Evolutionary conservation across 2,329 filamentous ascomycete genomes (phyloP), one percentile per base, ranked within the genome.

Genomic region (Penicillium sp.): DNA sequence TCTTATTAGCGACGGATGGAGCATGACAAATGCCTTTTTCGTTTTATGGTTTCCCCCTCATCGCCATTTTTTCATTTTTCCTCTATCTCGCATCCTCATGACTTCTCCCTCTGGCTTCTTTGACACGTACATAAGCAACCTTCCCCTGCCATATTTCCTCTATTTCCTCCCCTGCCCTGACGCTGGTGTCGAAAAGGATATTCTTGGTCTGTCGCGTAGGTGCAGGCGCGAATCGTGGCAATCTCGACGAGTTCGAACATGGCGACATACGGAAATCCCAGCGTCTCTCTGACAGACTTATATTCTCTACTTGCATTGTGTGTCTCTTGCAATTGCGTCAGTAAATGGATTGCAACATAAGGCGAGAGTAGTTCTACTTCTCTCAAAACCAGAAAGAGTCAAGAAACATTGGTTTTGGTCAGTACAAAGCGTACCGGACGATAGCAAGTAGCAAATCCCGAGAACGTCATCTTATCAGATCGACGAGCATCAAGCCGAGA

Each of bases 1-100:
- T 49, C 44, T 56, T 58, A 59, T 58, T 60, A 58, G 57, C 54
- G 59, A 58, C 53, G 54, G 55, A 57, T 59, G 59, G 57, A 60
- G 59, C 59, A 61, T 61, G 58, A 56, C 57, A 54, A 57, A 49
- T 55, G 49, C 53, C 55, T 60, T 55, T 56, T 55, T 60, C 55
- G 53, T 52, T 55, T 55, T 48, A 37, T 39, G 19, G 19, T 54
- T 50, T 45, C 31, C 41, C 49, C 44, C 45, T 42, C 49, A 45
- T 52, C 52, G 29, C 36, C 46, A 41, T 39, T 39, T 39, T 40
- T 41, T 36, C 46, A 33, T 45, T 28, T 41, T 43, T 38, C 37
- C 25, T 4, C 7, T 6, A 19, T 18, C 36, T 30, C 30, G 14
- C n/a, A 30, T 35, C 9, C 14, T 16, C 11, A 9, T 48, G 14